Base-by-base conservation (phyloP, 1,284 basidiomycete species). In the Cutaneotrichosporon sp. region DNA sequence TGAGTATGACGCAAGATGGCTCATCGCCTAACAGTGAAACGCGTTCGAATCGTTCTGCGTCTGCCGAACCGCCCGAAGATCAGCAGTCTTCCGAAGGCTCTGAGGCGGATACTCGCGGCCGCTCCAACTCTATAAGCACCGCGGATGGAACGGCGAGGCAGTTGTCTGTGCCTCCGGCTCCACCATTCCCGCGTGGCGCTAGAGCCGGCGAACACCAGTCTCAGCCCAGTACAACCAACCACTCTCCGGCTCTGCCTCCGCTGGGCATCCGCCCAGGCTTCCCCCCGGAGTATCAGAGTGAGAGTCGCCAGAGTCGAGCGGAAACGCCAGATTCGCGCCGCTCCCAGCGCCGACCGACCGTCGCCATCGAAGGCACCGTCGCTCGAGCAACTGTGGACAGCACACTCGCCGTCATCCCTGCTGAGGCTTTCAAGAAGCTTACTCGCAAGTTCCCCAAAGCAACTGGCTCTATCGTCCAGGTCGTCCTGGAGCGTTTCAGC, bases 401-500 rank as follows among this genome's bases (percentile, higher is more conserved):
- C 4, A 97, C 94, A 0, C 78, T 99, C 8, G 96, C 94, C n/a
- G 94, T 98, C 14, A 97, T 99, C 51, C 96, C 94, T 5, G 93
- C 94, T 1, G 91, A 97, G 70, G 96, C 94, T 4, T 99, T 99
- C 77, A 82, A 63, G 24, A 72, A 72, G 50, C 59, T 81, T 25
- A 97, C 93, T 1, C 89, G 91, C 72, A 92, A 94, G 69, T 97
- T 88, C 65, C 94, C 94, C 0, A 97, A 97, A 66, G 91, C 96
- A 1, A 90, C 91, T 19, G 92, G 93, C 2, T 91, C 97, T 67
- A 96, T 99, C 55, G 93, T 99, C 19, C 51, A 61, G 49, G 61
- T 67, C 12, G 62, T 60, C 14, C 52, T 99, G 47, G 94, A 96
- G 4, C 83, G 94, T 2, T 94, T 99, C 67, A 91, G 91, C 41